Conservation (phyloP, 1,139 yeast genomes). For the Debaryomyces nepalensis region DNA sequence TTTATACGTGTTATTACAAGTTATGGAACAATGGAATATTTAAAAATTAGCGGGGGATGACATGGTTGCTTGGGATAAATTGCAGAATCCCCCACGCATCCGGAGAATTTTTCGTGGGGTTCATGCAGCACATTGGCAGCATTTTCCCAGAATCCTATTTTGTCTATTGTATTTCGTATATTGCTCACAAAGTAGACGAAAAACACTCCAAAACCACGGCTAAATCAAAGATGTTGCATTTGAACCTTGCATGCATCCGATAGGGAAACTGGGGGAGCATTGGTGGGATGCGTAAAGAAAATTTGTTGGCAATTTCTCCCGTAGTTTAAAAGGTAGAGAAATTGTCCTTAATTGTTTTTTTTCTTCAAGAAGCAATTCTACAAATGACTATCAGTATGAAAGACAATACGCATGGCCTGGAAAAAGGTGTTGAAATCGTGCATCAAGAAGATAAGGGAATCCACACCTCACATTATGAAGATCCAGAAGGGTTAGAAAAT, state of each 20-base stretch:
- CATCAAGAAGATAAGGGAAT: constrained; percentile 5
- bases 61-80: background rate
- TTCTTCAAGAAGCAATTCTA: too few relatives aligned
- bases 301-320: constrained; percentile 2
- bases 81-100: background rate
- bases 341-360: too few relatives aligned
- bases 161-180: constrained; percentile 1
- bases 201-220: background rate
- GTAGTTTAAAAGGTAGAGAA: background rate
- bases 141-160: background rate
- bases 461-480: background rate
- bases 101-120: background rate
- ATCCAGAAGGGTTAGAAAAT: background rate
- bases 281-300: background rate
- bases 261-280: too few relatives aligned
- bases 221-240: too few relatives aligned
- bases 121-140: background rate
- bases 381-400: background rate
- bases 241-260: too few relatives aligned
- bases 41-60: background rate
- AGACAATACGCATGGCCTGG: background rate
- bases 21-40: background rate
- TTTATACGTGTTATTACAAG: background rate
- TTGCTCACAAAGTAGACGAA: background rate
- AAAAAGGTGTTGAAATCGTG: background rate